Evolutionary conservation across 139 green algal genomes (phyloP).

Genomic region (Coccomyxa sp.): DNA sequence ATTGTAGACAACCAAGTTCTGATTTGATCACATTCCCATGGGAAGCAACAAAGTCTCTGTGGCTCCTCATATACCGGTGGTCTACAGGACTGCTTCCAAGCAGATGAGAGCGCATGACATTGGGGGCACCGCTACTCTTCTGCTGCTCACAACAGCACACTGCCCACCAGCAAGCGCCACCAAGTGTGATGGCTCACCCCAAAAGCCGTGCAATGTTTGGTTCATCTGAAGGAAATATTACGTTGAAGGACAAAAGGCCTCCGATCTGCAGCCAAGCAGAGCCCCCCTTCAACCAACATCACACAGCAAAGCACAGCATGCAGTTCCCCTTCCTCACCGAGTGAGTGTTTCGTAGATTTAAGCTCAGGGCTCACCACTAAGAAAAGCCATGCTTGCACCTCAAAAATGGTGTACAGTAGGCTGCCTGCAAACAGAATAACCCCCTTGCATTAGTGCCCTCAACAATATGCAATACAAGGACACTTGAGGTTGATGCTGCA

Average conservation of each 20-base stretch:
- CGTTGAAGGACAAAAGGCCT: constrained; percentile 91
- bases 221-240: constrained; percentile 89
- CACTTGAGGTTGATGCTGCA: not conserved
- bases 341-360: not conserved
- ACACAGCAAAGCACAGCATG: no score
- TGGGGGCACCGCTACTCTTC: not conserved
- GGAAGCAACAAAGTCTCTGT: not conserved
- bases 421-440: constrained; percentile 38
- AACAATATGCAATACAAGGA: not conserved
- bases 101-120: no score
- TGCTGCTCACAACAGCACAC: not conserved
- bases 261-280: constrained; percentile 34
- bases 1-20: not conserved
- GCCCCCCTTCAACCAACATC: no score
- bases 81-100: no score
- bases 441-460: not conserved
- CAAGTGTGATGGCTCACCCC: constrained; percentile 54
- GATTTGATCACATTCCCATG: not conserved
- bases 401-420: constrained; percentile 66
- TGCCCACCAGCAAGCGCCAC: no score
- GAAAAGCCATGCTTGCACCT: constrained; percentile 75
- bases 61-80: not conserved
- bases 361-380: constrained; percentile 46
- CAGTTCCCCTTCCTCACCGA: no score
- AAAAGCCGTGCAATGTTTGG: constrained; percentile 87